Conservation (phyloP, 1,284 basidiomycete genomes). For the Sanghuangporus sanghuang region DNA sequence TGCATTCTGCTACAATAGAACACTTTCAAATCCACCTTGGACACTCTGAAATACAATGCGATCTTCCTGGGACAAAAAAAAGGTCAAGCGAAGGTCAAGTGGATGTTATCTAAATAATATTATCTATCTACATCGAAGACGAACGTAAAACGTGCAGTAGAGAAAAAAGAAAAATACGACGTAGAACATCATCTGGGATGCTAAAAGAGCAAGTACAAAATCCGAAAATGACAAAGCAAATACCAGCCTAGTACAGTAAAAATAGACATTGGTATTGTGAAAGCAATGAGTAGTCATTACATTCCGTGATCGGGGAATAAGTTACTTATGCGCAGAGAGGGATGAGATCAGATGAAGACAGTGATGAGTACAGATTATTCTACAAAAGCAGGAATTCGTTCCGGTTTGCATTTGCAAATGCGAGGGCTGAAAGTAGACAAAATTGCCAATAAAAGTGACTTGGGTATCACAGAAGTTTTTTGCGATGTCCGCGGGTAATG, state of each 20-base stretch:
- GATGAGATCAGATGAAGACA: not conserved
- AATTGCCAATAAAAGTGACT: not conserved
- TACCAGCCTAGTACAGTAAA: not conserved
- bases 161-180: too few species aligned
- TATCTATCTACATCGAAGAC: too few species aligned
- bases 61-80: not conserved
- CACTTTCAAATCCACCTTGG: not conserved
- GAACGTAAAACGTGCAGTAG: too few species aligned
- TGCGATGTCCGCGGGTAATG: not conserved
- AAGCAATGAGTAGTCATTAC: not conserved
- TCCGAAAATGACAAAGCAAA: too few species aligned
- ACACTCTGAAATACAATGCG: not conserved
- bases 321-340: not conserved
- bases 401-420: not conserved
- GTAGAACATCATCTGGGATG: too few species aligned
- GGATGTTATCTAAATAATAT: too few species aligned
- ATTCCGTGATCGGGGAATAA: not conserved
- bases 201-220: too few species aligned
- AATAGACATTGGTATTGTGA: slow-evolving; percentile 3
- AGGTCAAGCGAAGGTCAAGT: too few species aligned
- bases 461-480: not conserved
- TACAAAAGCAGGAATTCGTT: not conserved
- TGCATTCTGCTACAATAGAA: not conserved
- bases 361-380: not conserved
- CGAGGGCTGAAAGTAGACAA: too few species aligned